phyloP scores from a whole-genome alignment of 2,329 filamentous ascomycete genomes.

The Penicillium brasilianum region DNA sequence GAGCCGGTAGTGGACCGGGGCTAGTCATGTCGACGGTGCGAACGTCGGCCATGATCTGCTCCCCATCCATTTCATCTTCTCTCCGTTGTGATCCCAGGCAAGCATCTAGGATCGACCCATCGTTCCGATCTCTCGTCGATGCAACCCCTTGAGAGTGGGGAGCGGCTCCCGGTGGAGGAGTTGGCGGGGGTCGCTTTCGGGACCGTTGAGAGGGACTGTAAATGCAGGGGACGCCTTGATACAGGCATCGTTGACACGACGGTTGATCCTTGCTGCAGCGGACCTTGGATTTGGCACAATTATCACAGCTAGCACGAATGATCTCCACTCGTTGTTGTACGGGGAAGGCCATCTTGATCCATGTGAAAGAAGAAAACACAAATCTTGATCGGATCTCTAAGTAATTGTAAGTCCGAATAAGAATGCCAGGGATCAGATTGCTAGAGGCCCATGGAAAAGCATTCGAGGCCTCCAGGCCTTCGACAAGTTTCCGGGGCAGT shows the following conservation, averaged over 20 bases:
- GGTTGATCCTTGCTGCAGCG: slow-evolving; percentile 14
- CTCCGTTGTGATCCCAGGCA: not conserved
- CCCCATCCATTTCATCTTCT: not conserved
- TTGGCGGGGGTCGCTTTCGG: slow-evolving; percentile 9
- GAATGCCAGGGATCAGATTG: not conserved
- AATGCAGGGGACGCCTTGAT: slow-evolving; percentile 10
- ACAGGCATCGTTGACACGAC: slow-evolving; percentile 12
- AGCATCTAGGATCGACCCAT: not conserved
- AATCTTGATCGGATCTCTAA: not conserved
- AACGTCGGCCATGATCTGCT: not conserved
- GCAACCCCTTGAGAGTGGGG: not conserved
- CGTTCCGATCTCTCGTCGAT: not conserved
- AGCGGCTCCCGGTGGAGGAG: slow-evolving; percentile 2
- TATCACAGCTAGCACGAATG: slow-evolving; percentile 11
- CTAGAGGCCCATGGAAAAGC: not conserved
- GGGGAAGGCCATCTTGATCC: not conserved
- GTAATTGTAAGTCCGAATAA: not conserved
- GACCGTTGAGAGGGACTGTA: slow-evolving; percentile 14
- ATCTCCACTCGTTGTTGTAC: slow-evolving; percentile 7
- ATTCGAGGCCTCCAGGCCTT: not conserved
- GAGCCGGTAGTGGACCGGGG: not conserved
- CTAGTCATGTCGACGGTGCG: slow-evolving; percentile 1
- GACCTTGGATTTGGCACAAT: slow-evolving; percentile 10
- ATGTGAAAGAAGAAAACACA: not conserved
- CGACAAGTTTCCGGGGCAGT: not conserved